Base-by-base conservation (phyloP, 257 asterid species). In the Ajuga chamaepitys region DNA sequence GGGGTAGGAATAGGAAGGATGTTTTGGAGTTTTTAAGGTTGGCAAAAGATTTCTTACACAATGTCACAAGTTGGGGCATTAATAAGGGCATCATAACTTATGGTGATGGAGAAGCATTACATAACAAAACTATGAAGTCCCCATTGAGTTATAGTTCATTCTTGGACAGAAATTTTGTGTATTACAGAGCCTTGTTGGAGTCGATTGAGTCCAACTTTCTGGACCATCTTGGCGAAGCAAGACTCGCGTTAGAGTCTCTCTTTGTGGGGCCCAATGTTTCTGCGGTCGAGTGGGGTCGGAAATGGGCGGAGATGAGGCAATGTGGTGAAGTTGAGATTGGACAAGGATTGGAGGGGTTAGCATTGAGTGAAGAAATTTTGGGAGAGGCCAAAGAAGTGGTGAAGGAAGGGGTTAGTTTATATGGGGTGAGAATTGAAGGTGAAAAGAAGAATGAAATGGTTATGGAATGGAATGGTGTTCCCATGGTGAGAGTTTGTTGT, bases 321-420 rank as follows among this genome's bases (percentile, higher is more conserved):
- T 63, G 41, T 25, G 74, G 72, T 5, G 52, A 66, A 9, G 10
- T 54, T 21, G 53, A 62, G 56, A 5, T 53, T 21, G 65, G 54
- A 51, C 4, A 44, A 7, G 75, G 69, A 0, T 35, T 78, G 58
- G 55, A 75, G 35, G 77, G 80, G 14, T 71, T 66, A 74, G 72
- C 41, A 55, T 16, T 60, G 37, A 83, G 82, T 48, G 62, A 21
- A 52, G 76, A 72, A 50, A 67, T 62, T 67, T 26, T 80, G 56
- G 16, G 41, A 46, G 79, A 83, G 70, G 86, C 82, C 17, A 78
- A 65, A 16, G 79, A 83, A 74, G n/a, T 80, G 24, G 81, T 80
- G 35, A 70, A 65, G 26, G 80, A 69, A 73, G 69, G 80, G n/a
- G 74, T 64, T 50, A 62, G 73, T 66, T 50, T 52, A 9, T 80